These are phyloP conservation scores for Cryphonectria nitschkei DNA, from an alignment of 2,329 filamentous ascomycete genomes.

Conservation along the genomic window DNA sequence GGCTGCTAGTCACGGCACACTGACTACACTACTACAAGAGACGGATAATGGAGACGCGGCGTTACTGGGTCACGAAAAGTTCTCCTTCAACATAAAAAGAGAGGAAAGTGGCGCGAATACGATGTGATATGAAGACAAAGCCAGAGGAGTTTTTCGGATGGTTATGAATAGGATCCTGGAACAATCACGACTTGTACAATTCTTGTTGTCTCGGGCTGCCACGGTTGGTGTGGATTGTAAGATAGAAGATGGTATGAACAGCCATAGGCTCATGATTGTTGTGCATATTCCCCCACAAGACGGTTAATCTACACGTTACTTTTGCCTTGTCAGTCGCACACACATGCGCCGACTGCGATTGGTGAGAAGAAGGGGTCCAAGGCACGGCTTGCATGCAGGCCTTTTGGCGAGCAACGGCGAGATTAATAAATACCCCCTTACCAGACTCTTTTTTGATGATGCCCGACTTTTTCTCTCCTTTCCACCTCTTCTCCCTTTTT, in stretches of 20 bases:
- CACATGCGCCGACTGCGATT: neutral
- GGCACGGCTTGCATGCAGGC: neutral
- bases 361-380: neutral
- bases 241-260: slow-evolving; percentile 19
- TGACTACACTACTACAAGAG: neutral
- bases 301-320: neutral
- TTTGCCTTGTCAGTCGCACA: neutral
- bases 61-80: slow-evolving; percentile 12
- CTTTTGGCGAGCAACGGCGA: neutral
- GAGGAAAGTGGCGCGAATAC: neutral
- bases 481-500: neutral
- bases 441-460: neutral
- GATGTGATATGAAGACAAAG: neutral
- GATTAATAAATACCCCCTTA: neutral
- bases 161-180: slow-evolving; percentile 1
- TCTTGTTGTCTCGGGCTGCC: slow-evolving; percentile 1
- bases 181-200: slow-evolving; percentile 24
- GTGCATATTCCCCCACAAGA: neutral
- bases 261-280: neutral
- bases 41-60: slow-evolving; percentile 12
- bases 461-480: neutral
- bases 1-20: neutral
- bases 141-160: slow-evolving; percentile 7
- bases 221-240: slow-evolving; percentile 21
- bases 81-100: neutral